Percentiles rank a stretch among this genome's conserved stretches.
phyloP scores from a whole-genome alignment of 192 early-diverging fungal genomes.

The Irineochytrium annulatum region DNA sequence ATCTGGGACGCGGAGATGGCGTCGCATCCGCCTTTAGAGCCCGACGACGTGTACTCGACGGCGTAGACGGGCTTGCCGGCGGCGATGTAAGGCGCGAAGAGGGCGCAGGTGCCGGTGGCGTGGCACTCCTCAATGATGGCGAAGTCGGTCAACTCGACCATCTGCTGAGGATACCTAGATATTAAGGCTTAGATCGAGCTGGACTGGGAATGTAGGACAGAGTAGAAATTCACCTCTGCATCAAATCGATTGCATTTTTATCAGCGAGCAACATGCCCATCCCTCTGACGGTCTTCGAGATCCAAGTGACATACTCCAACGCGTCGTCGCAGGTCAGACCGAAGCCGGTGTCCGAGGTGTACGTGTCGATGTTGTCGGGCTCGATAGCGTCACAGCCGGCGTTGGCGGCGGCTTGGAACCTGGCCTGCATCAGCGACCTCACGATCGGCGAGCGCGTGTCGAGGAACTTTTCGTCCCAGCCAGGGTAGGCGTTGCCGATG shows the following conservation, averaged over 20 bases:
- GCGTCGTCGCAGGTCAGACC: not conserved
- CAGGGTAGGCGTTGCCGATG: constrained; percentile 13
- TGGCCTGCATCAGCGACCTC: constrained; percentile 6
- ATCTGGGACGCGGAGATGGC: not conserved
- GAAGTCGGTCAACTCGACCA: not conserved
- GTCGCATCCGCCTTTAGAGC: constrained; percentile 12
- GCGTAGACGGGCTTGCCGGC: constrained; percentile 23
- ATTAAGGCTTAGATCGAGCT: too few relatives aligned
- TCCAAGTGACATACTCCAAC: constrained; percentile 6
- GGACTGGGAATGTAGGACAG: not conserved
- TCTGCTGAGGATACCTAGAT: too few relatives aligned
- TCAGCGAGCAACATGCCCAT: constrained; percentile 14
- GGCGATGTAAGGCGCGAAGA: constrained; percentile 7
- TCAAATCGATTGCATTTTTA: constrained; percentile 7
- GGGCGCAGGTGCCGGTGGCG: not conserved
- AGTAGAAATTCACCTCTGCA: not conserved
- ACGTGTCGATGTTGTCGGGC: constrained; percentile 24
- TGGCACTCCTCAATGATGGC: constrained; percentile 10
- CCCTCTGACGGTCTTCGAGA: constrained; percentile 1
- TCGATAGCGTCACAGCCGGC: constrained; percentile 20
- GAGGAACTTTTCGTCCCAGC: constrained; percentile 25
- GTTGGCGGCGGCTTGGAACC: constrained; percentile 5
- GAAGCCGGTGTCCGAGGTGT: constrained; percentile 8
- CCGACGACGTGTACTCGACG: constrained; percentile 12
- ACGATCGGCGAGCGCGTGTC: constrained; percentile 13